Evolutionary conservation across 208 protist genomes (phyloP), one percentile per base, ranked within the genome.

Genomic region (Zelonia costaricensis): DNA sequence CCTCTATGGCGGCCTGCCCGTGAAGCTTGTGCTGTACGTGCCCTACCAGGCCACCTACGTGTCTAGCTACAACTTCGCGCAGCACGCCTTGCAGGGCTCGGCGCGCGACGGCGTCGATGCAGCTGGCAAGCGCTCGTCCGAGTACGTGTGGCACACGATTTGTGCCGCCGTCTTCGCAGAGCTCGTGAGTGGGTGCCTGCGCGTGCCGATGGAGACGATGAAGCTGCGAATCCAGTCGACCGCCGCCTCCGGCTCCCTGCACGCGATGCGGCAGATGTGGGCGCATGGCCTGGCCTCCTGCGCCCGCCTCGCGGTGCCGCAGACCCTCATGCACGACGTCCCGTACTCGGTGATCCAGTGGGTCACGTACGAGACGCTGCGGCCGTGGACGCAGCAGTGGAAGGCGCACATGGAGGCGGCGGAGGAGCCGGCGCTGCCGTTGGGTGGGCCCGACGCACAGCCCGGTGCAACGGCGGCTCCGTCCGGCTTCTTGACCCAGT

Each of bases 201-300:
- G 88, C 30, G 82, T 94, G 43, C 88, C 88, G 44, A 94, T 94
- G 85, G 85, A 94, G 64, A 88, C 84, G 39, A 61, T 88, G 60
- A 94, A 94, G 72, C 84, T 92, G 77, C 80, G 88, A 12, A 62
- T 94, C 35, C 88, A 94, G 67, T 69, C 84, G 0, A 56, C 74
- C 42, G 70, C 65, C 3, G 72, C 78, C n/a, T n/a, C 35, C 10
- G 79, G 69, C 64, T 85, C 82, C 0, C 6, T 31, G 10, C 69
- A 65, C 5, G 85, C 88, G 15, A 40, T 87, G 36, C 30, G 62
- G 31, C 82, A 89, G 51, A 42, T 94, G 25, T 58, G 65, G 40
- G 48, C 47, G 1, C 59, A 85, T n/a, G 88, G 88, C 0, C 31
- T 75, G 35, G 36, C 56, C 2, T 74, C 80, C 0, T 83, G 60